Percentiles rank a stretch among this genome's conserved stretches.
These are phyloP conservation scores for Kwoniella dendrophila DNA, from an alignment of 768 basidiomycete genomes.

Conservation along the genomic window DNA sequence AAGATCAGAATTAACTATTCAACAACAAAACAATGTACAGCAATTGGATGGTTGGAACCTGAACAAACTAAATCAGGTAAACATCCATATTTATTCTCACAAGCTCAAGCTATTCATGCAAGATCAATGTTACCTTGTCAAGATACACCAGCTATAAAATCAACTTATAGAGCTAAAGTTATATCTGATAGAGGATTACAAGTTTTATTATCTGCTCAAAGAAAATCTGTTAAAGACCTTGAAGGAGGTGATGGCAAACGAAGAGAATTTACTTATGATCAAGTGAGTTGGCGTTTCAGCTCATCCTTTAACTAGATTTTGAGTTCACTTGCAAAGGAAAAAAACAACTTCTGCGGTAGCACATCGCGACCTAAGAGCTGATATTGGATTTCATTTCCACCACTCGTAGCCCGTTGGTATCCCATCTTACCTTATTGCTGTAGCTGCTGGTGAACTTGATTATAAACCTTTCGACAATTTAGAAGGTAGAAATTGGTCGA, in stretches of 20 bases:
- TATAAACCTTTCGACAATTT: constrained; percentile 67
- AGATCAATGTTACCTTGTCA: constrained; percentile 77
- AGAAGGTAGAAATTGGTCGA: constrained; percentile 72
- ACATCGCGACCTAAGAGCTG: no score
- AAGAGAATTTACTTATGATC: constrained; percentile 75
- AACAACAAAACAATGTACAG: constrained; percentile 73
- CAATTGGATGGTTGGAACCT: constrained; percentile 85
- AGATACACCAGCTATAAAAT: constrained; percentile 86
- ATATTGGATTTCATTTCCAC: background rate
- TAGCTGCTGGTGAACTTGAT: constrained; percentile 79
- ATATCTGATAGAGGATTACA: constrained; percentile 78
- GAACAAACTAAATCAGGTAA: constrained; percentile 82
- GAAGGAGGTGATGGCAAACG: constrained; percentile 80
- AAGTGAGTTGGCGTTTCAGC: constrained; percentile 63
- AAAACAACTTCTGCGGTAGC: background rate
- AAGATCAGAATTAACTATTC: constrained; percentile 66
- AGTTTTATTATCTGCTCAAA: constrained; percentile 79
- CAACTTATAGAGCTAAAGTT: constrained; percentile 85
- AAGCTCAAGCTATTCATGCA: constrained; percentile 89
- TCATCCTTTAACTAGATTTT: background rate
- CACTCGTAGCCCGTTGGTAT: constrained; percentile 74
- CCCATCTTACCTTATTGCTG: constrained; percentile 88
- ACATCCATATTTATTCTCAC: constrained; percentile 86
- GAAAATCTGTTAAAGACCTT: constrained; percentile 70
- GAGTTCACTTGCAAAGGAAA: background rate